Conservation (phyloP, 1,284 basidiomycete species). For the Wolfiporia cocos region DNA sequence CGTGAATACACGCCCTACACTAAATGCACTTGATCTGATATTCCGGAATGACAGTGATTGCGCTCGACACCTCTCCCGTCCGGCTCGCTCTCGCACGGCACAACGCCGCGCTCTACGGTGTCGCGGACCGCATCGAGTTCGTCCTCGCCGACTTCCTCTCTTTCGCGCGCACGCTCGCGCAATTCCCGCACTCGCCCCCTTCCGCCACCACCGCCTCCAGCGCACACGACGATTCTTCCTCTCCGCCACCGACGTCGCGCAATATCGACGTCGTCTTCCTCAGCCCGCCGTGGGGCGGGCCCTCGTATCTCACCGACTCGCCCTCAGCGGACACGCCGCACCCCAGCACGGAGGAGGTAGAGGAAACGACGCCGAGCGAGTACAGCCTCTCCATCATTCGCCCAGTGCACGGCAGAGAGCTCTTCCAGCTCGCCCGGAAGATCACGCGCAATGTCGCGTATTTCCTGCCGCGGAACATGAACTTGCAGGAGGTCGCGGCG, state of each 20-base stretch:
- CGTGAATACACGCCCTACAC: background rate
- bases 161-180: conserved; percentile 55
- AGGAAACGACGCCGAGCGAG: conserved; percentile 37
- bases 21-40: background rate
- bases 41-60: conserved; percentile 61
- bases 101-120: conserved; percentile 91
- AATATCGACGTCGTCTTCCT: conserved; percentile 86
- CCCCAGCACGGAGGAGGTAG: background rate
- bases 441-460: conserved; percentile 84
- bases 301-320: conserved; percentile 51
- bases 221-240: too few relatives aligned
- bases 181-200: conserved; percentile 7
- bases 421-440: conserved; percentile 68
- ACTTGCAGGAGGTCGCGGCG: conserved; percentile 65
- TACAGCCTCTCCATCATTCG: conserved; percentile 70
- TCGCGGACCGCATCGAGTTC: conserved; percentile 92
- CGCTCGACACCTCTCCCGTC: conserved; percentile 81
- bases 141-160: conserved; percentile 83
- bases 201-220: too few relatives aligned
- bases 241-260: conserved; percentile 13
- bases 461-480: conserved; percentile 84
- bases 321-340: conserved; percentile 8
- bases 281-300: conserved; percentile 92
- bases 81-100: conserved; percentile 85
- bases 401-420: conserved; percentile 77